Conservation (phyloP, 1,284 basidiomycete species). For the Sanghuangporus baumii region DNA sequence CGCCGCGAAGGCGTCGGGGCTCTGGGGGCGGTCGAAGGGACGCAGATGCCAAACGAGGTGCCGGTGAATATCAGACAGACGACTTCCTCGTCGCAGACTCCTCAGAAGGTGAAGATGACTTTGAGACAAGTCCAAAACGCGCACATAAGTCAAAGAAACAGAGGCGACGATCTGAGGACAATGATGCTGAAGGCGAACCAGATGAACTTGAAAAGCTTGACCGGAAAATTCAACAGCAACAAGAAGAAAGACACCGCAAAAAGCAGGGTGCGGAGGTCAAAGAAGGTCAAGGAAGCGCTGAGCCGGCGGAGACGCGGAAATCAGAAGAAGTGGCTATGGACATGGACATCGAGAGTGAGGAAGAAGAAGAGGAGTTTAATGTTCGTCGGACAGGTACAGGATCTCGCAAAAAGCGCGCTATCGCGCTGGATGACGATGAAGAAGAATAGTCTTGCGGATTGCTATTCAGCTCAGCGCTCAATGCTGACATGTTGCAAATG, state of each 20-base stretch:
- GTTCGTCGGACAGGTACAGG: slow-evolving; percentile 46
- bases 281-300: slow-evolving; percentile 24
- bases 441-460: slow-evolving; percentile 35
- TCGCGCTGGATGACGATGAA: slow-evolving; percentile 55
- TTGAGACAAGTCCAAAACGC: slow-evolving; percentile 28
- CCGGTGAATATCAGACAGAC: slow-evolving; percentile 72
- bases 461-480: background rate
- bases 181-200: slow-evolving; percentile 42
- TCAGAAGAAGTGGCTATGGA: slow-evolving; percentile 50
- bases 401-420: slow-evolving; percentile 47
- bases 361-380: slow-evolving; percentile 58
- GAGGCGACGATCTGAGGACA: slow-evolving; percentile 29
- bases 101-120: slow-evolving; percentile 46
- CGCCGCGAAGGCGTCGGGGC: slow-evolving; percentile 34
- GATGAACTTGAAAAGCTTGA: slow-evolving; percentile 68
- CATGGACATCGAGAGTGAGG: slow-evolving; percentile 69
- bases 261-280: slow-evolving; percentile 23
- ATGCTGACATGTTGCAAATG: background rate
- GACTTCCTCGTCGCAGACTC: slow-evolving; percentile 77
- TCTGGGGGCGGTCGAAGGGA: slow-evolving; percentile 32
- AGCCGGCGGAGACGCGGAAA: slow-evolving; percentile 33
- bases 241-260: slow-evolving; percentile 43
- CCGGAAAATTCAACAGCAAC: slow-evolving; percentile 46
- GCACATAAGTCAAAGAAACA: slow-evolving; percentile 33
- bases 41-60: slow-evolving; percentile 39